Evolutionary conservation across 2,329 filamentous ascomycete genomes (phyloP).

Genomic region (Pseudogymnoascus sp.): DNA sequence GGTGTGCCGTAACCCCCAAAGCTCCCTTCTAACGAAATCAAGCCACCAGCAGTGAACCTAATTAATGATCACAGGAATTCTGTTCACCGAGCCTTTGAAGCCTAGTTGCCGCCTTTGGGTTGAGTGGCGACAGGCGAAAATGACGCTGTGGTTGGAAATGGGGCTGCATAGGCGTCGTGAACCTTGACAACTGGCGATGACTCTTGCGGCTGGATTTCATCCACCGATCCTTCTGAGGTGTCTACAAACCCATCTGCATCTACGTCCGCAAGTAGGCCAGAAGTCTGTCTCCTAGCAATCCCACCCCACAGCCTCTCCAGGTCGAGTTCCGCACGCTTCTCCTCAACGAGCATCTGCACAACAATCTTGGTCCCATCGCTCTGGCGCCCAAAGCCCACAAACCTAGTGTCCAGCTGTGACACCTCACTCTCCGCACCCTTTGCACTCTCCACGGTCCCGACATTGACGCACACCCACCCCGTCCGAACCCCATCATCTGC

Average conservation of each 20-base stretch:
- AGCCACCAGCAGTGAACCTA: background rate
- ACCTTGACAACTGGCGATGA: background rate
- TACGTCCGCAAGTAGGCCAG: background rate
- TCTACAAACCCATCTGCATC: constrained; percentile 1
- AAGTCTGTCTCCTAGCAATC: constrained; percentile 15
- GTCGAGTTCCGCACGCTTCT: constrained; percentile 59
- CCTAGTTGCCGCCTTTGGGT: background rate
- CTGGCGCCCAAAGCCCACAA: constrained; percentile 68
- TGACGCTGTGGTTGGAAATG: background rate
- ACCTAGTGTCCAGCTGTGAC: constrained; percentile 41
- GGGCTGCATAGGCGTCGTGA: background rate
- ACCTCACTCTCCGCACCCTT: constrained; percentile 31
- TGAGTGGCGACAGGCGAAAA: background rate
- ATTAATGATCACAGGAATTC: background rate
- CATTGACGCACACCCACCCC: constrained; percentile 93
- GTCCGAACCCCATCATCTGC: constrained; percentile 82
- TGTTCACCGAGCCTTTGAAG: background rate
- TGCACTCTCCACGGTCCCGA: constrained; percentile 61
- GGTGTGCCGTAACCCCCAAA: background rate
- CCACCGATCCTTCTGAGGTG: background rate
- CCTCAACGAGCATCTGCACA: constrained; percentile 64
- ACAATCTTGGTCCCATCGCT: constrained; percentile 53
- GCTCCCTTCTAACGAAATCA: background rate
- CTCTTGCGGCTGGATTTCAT: background rate
- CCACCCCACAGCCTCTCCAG: constrained; percentile 53